A percentile compares a stretch with the other conserved stretches of the same genome.
These are phyloP conservation scores for Discostella stelligeroides DNA, from an alignment of 108 stramenopile species.

Conservation along the genomic window DNA sequence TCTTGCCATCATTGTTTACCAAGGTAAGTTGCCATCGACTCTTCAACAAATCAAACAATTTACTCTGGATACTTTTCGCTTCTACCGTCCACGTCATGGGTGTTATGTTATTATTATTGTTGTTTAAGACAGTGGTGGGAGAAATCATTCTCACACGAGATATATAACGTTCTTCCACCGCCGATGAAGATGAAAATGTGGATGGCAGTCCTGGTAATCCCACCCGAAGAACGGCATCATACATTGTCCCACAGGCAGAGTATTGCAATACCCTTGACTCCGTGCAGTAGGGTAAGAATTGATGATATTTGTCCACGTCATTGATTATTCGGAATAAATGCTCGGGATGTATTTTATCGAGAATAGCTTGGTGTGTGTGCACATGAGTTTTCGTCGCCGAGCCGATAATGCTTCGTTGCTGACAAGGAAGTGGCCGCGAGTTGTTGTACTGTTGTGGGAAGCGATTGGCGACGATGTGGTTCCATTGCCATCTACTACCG, in stretches of 20 bases:
- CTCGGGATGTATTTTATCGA: slow-evolving; percentile 54
- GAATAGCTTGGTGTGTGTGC: slow-evolving; percentile 35
- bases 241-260: slow-evolving; percentile 50
- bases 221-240: slow-evolving; percentile 69
- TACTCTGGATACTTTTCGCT: slow-evolving; percentile 68
- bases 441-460: too few relatives aligned
- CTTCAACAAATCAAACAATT: slow-evolving; percentile 65
- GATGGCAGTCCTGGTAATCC: slow-evolving; percentile 48
- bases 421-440: too few relatives aligned
- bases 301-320: slow-evolving; percentile 67
- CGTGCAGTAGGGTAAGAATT: slow-evolving; percentile 71
- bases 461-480: too few relatives aligned
- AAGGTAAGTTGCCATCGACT: slow-evolving; percentile 67
- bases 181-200: background rate
- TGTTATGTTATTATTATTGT: background rate
- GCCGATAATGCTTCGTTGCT: too few relatives aligned
- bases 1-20: background rate
- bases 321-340: slow-evolving; percentile 76
- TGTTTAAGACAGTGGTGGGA: background rate
- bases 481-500: too few relatives aligned
- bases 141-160: slow-evolving; percentile 58
- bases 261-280: slow-evolving; percentile 63
- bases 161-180: slow-evolving; percentile 62
- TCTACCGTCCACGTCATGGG: slow-evolving; percentile 52
- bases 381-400: slow-evolving; percentile 25